Conservation (phyloP, 2,329 filamentous ascomycete genomes). For the Colletotrichum gigasporum region DNA sequence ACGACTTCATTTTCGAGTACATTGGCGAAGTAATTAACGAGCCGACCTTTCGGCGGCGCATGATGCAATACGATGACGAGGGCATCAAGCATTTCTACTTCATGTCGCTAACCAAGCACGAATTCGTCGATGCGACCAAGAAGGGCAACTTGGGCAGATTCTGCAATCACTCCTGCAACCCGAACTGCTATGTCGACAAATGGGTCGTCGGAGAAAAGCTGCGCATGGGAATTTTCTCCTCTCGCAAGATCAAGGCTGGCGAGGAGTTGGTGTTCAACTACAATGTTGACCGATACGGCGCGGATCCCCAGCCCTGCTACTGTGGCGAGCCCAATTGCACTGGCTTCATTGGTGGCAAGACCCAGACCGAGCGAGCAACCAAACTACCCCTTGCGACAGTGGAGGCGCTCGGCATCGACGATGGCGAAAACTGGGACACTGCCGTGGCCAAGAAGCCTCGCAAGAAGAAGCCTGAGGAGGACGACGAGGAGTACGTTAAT, state of each 20-base stretch:
- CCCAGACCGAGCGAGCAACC: conserved; percentile 93
- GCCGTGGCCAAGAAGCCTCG: conserved; percentile 88
- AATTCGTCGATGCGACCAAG: conserved; percentile 97
- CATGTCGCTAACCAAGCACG: conserved; percentile 96
- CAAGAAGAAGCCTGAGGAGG: conserved; percentile 91
- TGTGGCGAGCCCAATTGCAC: conserved; percentile 95
- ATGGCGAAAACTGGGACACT: conserved; percentile 91
- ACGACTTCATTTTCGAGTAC: conserved; percentile 98
- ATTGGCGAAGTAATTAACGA: conserved; percentile 99
- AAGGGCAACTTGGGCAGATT: conserved; percentile 96
- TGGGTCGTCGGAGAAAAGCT: conserved; percentile 98
- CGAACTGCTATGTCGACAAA: conserved; percentile 99
- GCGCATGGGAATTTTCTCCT: conserved; percentile 98
- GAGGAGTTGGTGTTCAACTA: conserved; percentile 99
- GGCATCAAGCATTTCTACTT: conserved; percentile 99
- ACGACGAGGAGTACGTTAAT: conserved; percentile 95
- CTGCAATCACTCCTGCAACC: conserved; percentile 99
- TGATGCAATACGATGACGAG: conserved; percentile 92
- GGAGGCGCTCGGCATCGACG: conserved; percentile 94
- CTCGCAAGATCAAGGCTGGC: conserved; percentile 83
- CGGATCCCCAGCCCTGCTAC: conserved; percentile 96
- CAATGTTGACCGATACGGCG: conserved; percentile 97
- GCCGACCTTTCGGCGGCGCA: conserved; percentile 85
- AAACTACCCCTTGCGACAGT: conserved; percentile 90
- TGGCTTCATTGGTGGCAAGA: conserved; percentile 96